Conservation (phyloP, 352 stramenopile species). For the Phytophthora europaea region DNA sequence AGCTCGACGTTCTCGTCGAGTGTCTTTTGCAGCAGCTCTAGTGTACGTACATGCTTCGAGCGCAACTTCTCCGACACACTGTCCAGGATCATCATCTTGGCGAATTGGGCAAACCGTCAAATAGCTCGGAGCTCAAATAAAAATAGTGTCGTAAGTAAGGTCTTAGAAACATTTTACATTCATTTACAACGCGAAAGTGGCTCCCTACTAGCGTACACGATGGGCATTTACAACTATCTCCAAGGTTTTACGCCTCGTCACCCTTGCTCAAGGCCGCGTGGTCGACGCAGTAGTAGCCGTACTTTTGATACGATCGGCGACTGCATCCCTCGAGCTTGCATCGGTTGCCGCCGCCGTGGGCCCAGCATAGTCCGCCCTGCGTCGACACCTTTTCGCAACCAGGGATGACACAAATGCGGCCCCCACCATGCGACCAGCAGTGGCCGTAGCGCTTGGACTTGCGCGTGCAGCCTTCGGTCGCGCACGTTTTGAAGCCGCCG, state of each 20-base stretch:
- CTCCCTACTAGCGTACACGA: neutral
- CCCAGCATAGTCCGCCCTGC: conserved; percentile 34
- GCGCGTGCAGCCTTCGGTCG: conserved; percentile 59
- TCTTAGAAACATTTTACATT: conserved; percentile 1
- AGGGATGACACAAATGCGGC: conserved; percentile 63
- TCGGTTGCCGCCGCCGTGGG: conserved; percentile 33
- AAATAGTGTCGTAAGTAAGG: conserved; percentile 1
- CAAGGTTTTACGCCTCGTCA: neutral
- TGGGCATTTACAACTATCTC: neutral
- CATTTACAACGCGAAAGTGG: neutral
- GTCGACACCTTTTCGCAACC: conserved; percentile 68
- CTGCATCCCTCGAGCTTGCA: conserved; percentile 33
- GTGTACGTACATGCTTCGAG: conserved; percentile 84
- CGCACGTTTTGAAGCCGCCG: conserved; percentile 62
- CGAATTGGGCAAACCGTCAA: neutral
- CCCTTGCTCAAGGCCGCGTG: conserved; percentile 35
- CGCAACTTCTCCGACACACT: conserved; percentile 75
- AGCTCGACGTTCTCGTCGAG: conserved; percentile 83
- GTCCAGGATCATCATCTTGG: conserved; percentile 62
- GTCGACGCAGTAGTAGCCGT: conserved; percentile 47
- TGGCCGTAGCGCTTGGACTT: conserved; percentile 76
- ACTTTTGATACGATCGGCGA: conserved; percentile 35
- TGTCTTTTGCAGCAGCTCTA: conserved; percentile 84
- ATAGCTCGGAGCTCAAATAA: conserved; percentile 1
- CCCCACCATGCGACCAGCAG: conserved; percentile 79